Base-by-base conservation (phyloP, 2,329 filamentous ascomycete species). In the Xylariaceae sp. region DNA sequence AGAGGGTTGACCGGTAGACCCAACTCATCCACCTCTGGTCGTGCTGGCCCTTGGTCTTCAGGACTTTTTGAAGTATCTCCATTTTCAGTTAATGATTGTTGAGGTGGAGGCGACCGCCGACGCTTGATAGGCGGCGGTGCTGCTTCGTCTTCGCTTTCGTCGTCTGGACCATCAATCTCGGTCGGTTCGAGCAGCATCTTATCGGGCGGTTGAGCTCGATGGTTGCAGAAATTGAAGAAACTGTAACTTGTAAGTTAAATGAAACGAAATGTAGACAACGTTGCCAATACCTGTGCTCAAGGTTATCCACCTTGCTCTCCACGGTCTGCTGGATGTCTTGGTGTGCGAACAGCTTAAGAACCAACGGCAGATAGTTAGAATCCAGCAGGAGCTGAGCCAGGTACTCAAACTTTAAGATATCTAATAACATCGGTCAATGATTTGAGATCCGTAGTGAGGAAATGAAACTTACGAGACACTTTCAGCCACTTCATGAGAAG, bases 401-500 rank as follows among this genome's bases (percentile, higher is more conserved):
- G 57, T 96, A 97, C 65, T 98, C 93, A 53, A 93, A 96, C 61
- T 96, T 95, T 50, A 98, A 71, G 19, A 97, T 79, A 61, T 98
- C 89, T 94, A 48, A 33, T 37, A 41, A 15, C 17, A 62, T 50
- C 33, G 18, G 19, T 39, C 12, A 34, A 26, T n/a, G 15, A 15
- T 7, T 16, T 24, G 12, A 29, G 12, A 12, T 11, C 22, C 34
- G 34, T 24, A 19, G 18, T 9, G 15, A 22, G 17, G 26, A 2
- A 11, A 19, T n/a, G 13, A 19, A 26, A 72, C 87, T 72, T 71
- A 94, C 89, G 93, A 43, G 89, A 96, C 40, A 95, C 72, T 62
- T 95, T 94, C 55, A 97, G 85, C 93, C 93, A 98, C 65, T 97
- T 98, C 46, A 97, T 62, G 34, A 97, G 66, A n/a, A 95, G 71